A percentile compares a stretch with the other conserved stretches of the same genome.
Conservation (phyloP, 371 early-diverging fungal species). For the Circinella minor region DNA sequence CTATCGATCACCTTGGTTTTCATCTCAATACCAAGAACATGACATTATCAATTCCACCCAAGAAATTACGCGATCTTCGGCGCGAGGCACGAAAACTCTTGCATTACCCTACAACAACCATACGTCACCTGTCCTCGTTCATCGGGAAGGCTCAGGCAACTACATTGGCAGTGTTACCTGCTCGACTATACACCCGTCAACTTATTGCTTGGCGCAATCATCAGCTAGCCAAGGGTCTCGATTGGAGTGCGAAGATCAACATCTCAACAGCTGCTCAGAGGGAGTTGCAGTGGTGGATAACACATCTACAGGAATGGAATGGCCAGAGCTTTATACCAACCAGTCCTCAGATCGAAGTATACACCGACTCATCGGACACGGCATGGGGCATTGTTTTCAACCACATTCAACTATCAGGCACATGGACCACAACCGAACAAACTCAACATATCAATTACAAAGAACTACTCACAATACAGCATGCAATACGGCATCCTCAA, state of each 20-base stretch:
- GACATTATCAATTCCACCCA: conserved; percentile 14
- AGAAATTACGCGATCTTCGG: conserved; percentile 21
- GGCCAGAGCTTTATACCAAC: conserved; percentile 28
- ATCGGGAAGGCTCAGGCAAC: conserved; percentile 30
- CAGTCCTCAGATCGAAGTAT: conserved; percentile 19
- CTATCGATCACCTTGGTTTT: conserved; percentile 30
- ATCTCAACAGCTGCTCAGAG: neutral
- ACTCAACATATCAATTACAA: conserved; percentile 11
- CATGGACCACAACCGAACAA: conserved; percentile 19
- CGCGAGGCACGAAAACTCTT: conserved; percentile 17
- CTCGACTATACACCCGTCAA: conserved; percentile 20
- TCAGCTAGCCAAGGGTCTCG: neutral
- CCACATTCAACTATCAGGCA: conserved; percentile 4
- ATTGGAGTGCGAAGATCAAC: neutral
- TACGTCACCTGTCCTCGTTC: conserved; percentile 23
- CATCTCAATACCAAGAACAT: conserved; percentile 18
- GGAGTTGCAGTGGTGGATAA: conserved; percentile 32
- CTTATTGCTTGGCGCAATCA: conserved; percentile 12
- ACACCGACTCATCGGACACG: conserved; percentile 31
- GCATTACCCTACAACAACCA: neutral
- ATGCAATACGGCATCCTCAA: conserved; percentile 15
- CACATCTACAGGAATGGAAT: conserved; percentile 25
- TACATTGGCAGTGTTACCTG: conserved; percentile 31
- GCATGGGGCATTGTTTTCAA: conserved; percentile 31
- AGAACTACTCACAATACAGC: conserved; percentile 19